Evolutionary conservation across 306 rosid species (phyloP), one percentile per base, ranked within the genome.

Genomic region (Quercus glauca): DNA sequence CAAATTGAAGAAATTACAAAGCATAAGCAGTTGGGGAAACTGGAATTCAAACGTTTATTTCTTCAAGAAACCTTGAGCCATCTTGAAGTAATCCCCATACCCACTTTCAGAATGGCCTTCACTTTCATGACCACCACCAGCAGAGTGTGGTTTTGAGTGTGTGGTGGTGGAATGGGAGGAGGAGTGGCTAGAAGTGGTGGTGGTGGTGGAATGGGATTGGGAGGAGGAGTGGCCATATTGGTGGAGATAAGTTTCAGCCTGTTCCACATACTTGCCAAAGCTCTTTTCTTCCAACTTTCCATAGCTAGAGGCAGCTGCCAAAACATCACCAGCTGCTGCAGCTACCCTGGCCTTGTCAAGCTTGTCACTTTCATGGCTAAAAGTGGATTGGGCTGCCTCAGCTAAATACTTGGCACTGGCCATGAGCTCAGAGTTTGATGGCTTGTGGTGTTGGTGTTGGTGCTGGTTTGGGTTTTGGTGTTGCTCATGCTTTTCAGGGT

Each of bases 31-130:
- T 8, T 29, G 64, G 53, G 53, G 53, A 12, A 49, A 49, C 0
- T 5, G 53, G 52, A 35, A n/a, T 49, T 68, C 72, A 68, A n/a
- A 41, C 8, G 45, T 0, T 41, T 14, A 11, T 69, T 64, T 65
- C 79, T 80, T 76, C 71, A 81, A 6, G 88, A 74, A 81, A 33
- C 88, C 78, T 20, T 63, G 49, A 4, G 88, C 88, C 80, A 70
- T 23, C 85, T 74, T 81, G 3, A 78, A 4, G 57, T 74, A 74
- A 37, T 33, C 88, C 26, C 85, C 88, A 68, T 68, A 68, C 72
- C 72, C 72, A 67, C 72, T 35, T 67, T 49, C 72, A 33, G 72
- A 67, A 33, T 19, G 1, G 52, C 26, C 72, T 18, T 19, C 72
- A 67, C 26, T 49, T 19, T 19, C 72, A 67, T 18, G 23, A 33